Base-by-base conservation (phyloP, 2,329 filamentous ascomycete species). In the Paracamarosporium sp. region DNA sequence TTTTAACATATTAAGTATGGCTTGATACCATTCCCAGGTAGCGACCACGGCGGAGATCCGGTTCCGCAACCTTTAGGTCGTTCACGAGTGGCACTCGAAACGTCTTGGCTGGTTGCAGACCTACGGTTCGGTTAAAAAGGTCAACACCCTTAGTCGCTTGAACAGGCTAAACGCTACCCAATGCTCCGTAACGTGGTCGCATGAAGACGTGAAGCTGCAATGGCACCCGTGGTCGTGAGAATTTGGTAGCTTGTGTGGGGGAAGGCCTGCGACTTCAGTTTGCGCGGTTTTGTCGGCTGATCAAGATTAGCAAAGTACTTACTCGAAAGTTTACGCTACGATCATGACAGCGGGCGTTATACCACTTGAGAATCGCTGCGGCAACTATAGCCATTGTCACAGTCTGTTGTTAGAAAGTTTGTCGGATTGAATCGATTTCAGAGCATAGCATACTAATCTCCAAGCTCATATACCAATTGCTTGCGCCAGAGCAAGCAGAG, bases 121-220 rank as follows among this genome's bases (percentile, higher is more conserved):
- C 13, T 30, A 24, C n/a, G 33, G 47, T 40, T 50, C 47, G 33
- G 33, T 50, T 50, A 50, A 40, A 38, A 4, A 40, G 46, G 20
- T 36, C 20, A 22, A n/a, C 17, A n/a, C 4, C 11, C 35, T 38
- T 38, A 20, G 15, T 28, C 25, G 17, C 17, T 24, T 35, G 3
- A 28, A 13, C 33, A 50, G 47, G 33, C 33, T 50, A 50, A 50
- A 40, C 22, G 20, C n/a, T 40, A n/a, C 31, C 4, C 11, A 36
- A 22, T 38, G 25, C 24, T n/a, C 17, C 15, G 30, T 9, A 17
- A 40, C 36, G 22, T 5, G 5, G 5, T 17, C n/a, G 35, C 35
- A 38, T 38, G 35, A 38, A 38, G 33, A 6, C 35, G 4, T 7
- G 35, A 20, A 11, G 15, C 5, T 8, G 15, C 6, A 38, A 38